These are phyloP conservation scores for Arthromyces matolae DNA, from an alignment of 768 basidiomycete genomes.

Conservation along the genomic window DNA sequence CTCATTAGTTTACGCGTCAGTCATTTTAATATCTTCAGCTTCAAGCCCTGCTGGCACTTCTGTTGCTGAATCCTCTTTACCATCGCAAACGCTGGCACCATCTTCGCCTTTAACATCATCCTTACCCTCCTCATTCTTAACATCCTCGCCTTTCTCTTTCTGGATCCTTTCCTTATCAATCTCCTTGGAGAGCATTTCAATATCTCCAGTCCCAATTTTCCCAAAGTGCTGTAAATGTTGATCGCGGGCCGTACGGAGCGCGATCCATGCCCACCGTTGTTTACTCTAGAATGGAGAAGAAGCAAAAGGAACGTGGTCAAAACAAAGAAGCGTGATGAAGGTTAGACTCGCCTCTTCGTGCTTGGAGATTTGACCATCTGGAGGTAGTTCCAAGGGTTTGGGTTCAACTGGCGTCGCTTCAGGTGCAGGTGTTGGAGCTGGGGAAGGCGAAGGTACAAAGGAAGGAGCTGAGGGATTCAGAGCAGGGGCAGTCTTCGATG, in stretches of 20 bases:
- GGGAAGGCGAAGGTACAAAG: constrained; percentile 19
- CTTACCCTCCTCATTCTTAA: constrained; percentile 1
- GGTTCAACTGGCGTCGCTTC: constrained; percentile 17
- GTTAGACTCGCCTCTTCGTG: constrained; percentile 56
- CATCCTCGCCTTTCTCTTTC: constrained; percentile 33
- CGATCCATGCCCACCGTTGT: constrained; percentile 76
- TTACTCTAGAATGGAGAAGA: constrained; percentile 50
- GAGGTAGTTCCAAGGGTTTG: constrained; percentile 22
- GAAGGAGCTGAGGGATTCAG: constrained; percentile 21
- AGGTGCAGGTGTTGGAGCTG: constrained; percentile 21
- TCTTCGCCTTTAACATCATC: constrained; percentile 15
- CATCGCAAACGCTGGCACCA: constrained; percentile 23
- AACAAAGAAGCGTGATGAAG: constrained; percentile 2
- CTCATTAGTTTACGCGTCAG: constrained; percentile 20
- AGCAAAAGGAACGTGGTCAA: constrained; percentile 2
- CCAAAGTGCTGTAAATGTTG: constrained; percentile 72
- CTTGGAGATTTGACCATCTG: constrained; percentile 50
- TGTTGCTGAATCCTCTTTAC: constrained; percentile 33
- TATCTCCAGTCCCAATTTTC: constrained; percentile 78
- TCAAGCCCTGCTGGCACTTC: too few relatives aligned
- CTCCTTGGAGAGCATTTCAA: constrained; percentile 48
- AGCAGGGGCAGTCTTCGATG: constrained; percentile 23
- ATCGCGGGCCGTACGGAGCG: constrained; percentile 72
- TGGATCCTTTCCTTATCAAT: constrained; percentile 42
- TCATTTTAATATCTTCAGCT: constrained; percentile 49